These are phyloP conservation scores for Vickermania spadyakhi DNA, from an alignment of 208 protist genomes.

Conservation along the genomic window DNA sequence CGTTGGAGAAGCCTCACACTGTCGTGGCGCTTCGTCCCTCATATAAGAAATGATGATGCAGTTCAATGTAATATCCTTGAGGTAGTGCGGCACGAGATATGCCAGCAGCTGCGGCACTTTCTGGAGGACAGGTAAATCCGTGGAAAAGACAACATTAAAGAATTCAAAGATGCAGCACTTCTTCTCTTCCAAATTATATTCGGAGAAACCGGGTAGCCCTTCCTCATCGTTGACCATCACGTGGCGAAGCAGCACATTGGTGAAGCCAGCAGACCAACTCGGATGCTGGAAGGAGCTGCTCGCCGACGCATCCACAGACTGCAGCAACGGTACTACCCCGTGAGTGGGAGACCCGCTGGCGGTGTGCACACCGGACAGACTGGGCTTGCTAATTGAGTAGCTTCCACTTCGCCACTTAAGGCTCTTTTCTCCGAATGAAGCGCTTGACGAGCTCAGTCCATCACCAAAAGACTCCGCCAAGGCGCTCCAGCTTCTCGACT, in stretches of 20 bases:
- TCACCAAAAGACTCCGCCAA: conserved; percentile 11
- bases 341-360: neutral
- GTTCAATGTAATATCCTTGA: neutral
- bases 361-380: neutral
- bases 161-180: neutral
- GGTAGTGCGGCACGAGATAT: neutral
- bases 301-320: neutral
- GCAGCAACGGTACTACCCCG: neutral
- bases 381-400: neutral
- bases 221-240: neutral
- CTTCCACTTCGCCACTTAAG: no score
- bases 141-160: neutral
- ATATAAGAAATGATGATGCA: neutral
- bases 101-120: neutral
- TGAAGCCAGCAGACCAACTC: neutral
- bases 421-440: conserved; percentile 6
- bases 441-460: conserved; percentile 12
- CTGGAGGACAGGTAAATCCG: neutral
- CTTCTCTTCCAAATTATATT: neutral
- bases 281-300: neutral
- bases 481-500: conserved; percentile 17
- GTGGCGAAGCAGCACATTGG: neutral
- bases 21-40: neutral
- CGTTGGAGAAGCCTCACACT: neutral
- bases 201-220: neutral